Evolutionary conservation across 2,329 filamentous ascomycete species (phyloP).

Genomic region (Colletotrichum tofieldiae): DNA sequence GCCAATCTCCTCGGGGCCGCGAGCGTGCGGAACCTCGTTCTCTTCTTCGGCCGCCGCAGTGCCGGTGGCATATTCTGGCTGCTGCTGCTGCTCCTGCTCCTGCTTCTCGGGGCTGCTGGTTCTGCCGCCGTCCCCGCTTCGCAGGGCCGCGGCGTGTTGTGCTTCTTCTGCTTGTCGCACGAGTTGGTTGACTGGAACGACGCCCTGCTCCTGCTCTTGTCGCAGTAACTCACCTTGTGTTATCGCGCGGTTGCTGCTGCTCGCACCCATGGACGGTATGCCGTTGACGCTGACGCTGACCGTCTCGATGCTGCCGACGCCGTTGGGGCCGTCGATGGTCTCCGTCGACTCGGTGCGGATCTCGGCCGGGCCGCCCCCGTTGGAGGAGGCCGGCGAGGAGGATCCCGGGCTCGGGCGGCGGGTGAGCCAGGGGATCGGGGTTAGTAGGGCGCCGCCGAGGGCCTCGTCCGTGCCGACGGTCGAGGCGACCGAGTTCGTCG

Average conservation of each 20-base stretch:
- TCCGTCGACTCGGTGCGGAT: constrained; percentile 82
- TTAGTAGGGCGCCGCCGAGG: constrained; percentile 90
- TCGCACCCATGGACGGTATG: constrained; percentile 67
- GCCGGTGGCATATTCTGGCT: constrained; percentile 27
- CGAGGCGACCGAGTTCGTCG: constrained; percentile 56
- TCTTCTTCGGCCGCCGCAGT: constrained; percentile 64
- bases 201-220: constrained; percentile 88
- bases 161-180: constrained; percentile 53
- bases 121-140: constrained; percentile 37
- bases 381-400: constrained; percentile 40
- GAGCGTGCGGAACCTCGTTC: constrained; percentile 82
- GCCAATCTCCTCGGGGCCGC: constrained; percentile 88
- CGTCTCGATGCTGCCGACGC: constrained; percentile 84
- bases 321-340: constrained; percentile 86
- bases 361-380: constrained; percentile 56
- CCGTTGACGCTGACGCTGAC: constrained; percentile 84
- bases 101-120: constrained; percentile 33
- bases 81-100: constrained; percentile 40
- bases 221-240: constrained; percentile 88
- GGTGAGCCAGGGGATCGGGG: constrained; percentile 92
- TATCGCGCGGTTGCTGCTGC: constrained; percentile 65
- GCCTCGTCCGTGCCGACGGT: constrained; percentile 87
- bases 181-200: constrained; percentile 79
- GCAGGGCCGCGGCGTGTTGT: constrained; percentile 39
- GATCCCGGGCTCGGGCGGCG: constrained; percentile 49